Base-by-base conservation (phyloP, 1,284 basidiomycete species). In the Cryptococcus floricola region DNA sequence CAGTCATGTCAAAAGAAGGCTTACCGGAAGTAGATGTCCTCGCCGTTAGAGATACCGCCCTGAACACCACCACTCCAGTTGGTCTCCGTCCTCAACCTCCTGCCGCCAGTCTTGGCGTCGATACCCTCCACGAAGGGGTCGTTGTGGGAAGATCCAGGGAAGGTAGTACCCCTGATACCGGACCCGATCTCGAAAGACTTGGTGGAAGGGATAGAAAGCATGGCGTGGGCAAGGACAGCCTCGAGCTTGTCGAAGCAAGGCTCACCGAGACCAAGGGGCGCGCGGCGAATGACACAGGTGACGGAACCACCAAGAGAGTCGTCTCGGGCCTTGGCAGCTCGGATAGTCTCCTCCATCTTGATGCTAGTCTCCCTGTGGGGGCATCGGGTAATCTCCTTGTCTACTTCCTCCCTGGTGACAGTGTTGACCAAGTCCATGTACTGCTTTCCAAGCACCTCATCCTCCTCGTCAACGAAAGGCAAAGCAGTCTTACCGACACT, bases 181-280 rank as follows among this genome's bases (percentile, higher is more conserved):
- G 91, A 95, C 48, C 96, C 96, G 65, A 98, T 87, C 79, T 99
- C 96, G 76, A 99, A 98, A 4, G 86, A 93, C 76, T 99, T 99
- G 56, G 96, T 98, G 7, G 96, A 95, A 37, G 96, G 96, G 70
- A 98, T 98, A 59, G 90, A 94, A 56, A 99, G 84, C 94, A 99
- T 98, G 16, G 96, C 96, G 75, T 98, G 96, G 3, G 85, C 96
- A 57, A 99, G 86, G 66, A 87, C 85, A 37, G 96, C 96, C 77
- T 98, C 96, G 73, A 98, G 87, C 80, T 98, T 98, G 83, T 99
- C 94, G 75, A 99, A 98, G 56, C 91, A 89, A 46, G 96, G 96
- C 77, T 98, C 96, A 54, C 96, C 96, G 39, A 98, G 84, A 3
- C 96, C 96, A 18, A 87, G 79, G 42, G 96, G 94, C 6, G 89